A percentile compares a stretch with the other conserved stretches of the same genome.
phyloP scores from a whole-genome alignment of 2,329 filamentous ascomycete genomes.

The Beauveria pseudobassiana region DNA sequence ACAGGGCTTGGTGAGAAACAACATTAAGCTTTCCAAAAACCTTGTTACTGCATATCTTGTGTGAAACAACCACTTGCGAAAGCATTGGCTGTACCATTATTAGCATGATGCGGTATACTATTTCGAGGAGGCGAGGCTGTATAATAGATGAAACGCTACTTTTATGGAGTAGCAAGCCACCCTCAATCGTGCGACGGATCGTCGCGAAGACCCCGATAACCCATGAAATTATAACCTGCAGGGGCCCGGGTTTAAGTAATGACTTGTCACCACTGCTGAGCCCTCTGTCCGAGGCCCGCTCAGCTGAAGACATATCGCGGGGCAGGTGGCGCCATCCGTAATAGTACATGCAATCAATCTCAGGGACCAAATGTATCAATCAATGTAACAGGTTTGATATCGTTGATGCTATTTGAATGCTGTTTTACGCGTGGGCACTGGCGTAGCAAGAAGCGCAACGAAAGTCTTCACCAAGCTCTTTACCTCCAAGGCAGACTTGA shows the following conservation, averaged over 20 bases:
- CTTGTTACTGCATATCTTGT: not conserved
- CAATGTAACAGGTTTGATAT: no score
- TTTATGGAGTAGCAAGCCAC: not conserved
- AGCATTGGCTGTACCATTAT: not conserved
- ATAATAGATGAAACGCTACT: not conserved
- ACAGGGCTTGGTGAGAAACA: not conserved
- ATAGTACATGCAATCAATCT: no score
- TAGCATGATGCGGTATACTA: not conserved
- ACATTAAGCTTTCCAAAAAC: not conserved
- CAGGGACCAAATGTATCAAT: no score
- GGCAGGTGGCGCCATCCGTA: not conserved
- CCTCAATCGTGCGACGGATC: not conserved
- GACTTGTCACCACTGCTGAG: not conserved
- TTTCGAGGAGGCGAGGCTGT: not conserved
- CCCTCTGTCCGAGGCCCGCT: not conserved
- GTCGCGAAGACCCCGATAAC: not conserved
- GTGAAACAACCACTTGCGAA: not conserved
- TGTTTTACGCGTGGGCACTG: no score
- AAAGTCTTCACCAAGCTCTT: no score
- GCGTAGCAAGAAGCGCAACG: no score
- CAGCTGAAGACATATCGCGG: not conserved
- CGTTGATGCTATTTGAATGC: no score
- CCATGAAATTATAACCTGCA: not conserved
- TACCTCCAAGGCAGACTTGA: no score
- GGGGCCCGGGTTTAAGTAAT: not conserved